Base-by-base conservation (phyloP, 306 rosid species). In the Malus sylvestris region DNA sequence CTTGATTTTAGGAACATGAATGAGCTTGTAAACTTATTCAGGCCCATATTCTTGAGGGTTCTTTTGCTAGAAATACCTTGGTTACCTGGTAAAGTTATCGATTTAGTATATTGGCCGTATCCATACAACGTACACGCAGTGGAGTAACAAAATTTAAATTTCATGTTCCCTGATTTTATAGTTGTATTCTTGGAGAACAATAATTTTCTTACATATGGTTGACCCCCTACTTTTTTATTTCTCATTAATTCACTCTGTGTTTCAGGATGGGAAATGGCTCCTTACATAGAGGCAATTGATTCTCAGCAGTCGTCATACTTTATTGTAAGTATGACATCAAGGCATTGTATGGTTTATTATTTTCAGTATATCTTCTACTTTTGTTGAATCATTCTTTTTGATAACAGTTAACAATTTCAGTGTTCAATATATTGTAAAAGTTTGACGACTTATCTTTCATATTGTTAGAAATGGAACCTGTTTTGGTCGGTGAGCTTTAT, bases 181-280 rank as follows among this genome's bases (percentile, higher is more conserved):
- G 11, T 62, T 61, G 46, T 44, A 19, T 61, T 32, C n/a, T 42
- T 5, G 23, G 32, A 27, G 45, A 6, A 25, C 78, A 74, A 15
- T 25, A 8, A 27, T 8, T 73, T 45, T 44, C n/a, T 32, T 40
- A 35, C 12, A 19, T 9, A 25, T 2, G 44, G n/a, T 62, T n/a
- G 23, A 30, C 38, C 49, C 4, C 29, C 27, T 27, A 55, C 42
- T 45, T 12, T 65, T 49, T 71, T 63, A 45, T 78, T 46, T 40
- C 69, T 69, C 73, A 49, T 70, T 66, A 65, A 64, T 72, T 44
- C 80, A 60, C 68, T 32, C 49, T 58, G 75, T 85, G 59, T 81
- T 90, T 79, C 91, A 94, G 98, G 93, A 81, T 94, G 98, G 98
- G 96, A 94, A 81, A 94, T 94, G 97, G 98, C 98, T 80, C 98